Conservation (phyloP, 257 asterid genomes). For the Rhazya stricta region DNA sequence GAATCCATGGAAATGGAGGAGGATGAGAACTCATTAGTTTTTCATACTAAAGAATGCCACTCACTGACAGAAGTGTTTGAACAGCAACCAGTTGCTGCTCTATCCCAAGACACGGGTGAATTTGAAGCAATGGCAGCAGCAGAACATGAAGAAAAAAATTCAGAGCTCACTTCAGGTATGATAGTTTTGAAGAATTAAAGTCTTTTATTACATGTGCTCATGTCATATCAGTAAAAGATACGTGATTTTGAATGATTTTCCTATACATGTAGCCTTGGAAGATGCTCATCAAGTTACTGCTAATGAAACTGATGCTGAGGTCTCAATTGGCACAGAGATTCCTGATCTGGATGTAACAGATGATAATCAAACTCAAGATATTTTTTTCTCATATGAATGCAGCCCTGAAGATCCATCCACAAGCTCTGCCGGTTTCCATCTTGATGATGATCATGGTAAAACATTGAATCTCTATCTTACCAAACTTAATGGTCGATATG, state of each 20-base stretch:
- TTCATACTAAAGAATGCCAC: conserved; percentile 43
- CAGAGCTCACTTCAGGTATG: conserved; percentile 39
- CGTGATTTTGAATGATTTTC: conserved; percentile 15
- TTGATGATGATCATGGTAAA: conserved; percentile 44
- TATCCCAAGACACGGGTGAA: conserved; percentile 15
- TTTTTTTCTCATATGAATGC: conserved; percentile 27
- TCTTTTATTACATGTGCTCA: neutral
- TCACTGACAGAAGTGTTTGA: conserved; percentile 25
- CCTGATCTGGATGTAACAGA: conserved; percentile 73
- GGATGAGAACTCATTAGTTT: conserved; percentile 47
- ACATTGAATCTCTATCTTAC: neutral
- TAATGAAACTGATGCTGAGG: conserved; percentile 78
- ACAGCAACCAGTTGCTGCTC: conserved; percentile 14
- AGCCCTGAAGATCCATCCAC: conserved; percentile 37
- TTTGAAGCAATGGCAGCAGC: conserved; percentile 17
- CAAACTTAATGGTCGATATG: neutral
- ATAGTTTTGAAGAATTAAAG: neutral
- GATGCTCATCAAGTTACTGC: conserved; percentile 39
- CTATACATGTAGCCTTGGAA: conserved; percentile 47
- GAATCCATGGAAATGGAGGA: conserved; percentile 66
- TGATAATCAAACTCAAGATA: conserved; percentile 45
- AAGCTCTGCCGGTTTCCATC: conserved; percentile 25
- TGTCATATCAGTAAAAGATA: neutral
- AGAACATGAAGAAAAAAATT: conserved; percentile 28
- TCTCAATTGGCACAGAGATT: conserved; percentile 92